Evolutionary conservation across 1,284 basidiomycete species (phyloP), one percentile per base, ranked within the genome.

Genomic region (Neolentinus lepideus): DNA sequence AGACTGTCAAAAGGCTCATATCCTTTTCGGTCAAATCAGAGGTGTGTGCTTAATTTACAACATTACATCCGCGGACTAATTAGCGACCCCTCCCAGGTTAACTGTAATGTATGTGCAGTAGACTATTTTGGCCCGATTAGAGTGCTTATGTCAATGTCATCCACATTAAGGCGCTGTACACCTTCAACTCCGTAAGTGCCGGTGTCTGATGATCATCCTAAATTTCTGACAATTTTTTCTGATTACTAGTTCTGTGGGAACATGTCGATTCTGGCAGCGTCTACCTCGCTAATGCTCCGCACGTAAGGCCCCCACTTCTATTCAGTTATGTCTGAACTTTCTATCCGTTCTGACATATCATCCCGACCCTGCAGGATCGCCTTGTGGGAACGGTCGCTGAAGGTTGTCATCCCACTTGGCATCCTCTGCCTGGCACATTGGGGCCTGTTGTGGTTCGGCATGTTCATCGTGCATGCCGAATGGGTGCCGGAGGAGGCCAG

Each of bases 261-360:
- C 59, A 79, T 84, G 77, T 72, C 83, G 2, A 81, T 85, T 36
- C 72, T 84, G 24, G 77, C 77, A 57, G 80, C 83, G 11, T 84
- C 83, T 12, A 86, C 82, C 1, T 84, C 81, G 19, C 72, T 88
- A 36, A 85, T 87, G 83, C 75, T 88, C 52, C 74, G 85, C 66
- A 85, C 84, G 84, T 84, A 64, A 60, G 76, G 66, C 21, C 27
- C 24, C 21, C 25, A 31, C 50, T 33, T n/a, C n/a, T 47, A 48
- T 45, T 50, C 33, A 9, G 47, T 21, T 14, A 12, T 45, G 21
- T 45, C 16, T 52, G 35, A 27, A 35, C 33, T 16, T 19, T 14
- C 12, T n/a, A 9, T 27, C 36, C 3, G 3, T 43, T 54, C 9
- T 50, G 11, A 46, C 43, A 50, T 25, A 21, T 21, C 27, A 50